Evolutionary conservation across 1,139 yeast genomes (phyloP).

Genomic region (Candida glucosophila): DNA sequence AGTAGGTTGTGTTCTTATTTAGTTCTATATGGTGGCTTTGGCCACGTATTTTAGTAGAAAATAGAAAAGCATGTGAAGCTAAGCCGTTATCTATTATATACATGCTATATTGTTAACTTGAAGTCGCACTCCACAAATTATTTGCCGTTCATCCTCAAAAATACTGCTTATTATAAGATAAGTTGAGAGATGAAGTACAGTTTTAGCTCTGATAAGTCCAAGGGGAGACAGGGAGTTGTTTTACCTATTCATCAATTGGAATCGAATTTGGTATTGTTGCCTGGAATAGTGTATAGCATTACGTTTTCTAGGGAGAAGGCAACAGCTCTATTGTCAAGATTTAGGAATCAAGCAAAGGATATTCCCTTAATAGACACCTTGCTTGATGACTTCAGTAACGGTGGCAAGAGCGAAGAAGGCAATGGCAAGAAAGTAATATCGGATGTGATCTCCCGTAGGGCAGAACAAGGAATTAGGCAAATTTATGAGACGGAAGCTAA

Average conservation of each 20-base stretch:
- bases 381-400: conserved; percentile 22
- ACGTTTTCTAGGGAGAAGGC: conserved; percentile 43
- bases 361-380: conserved; percentile 24
- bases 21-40: too few relatives aligned
- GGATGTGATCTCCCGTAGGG: conserved; percentile 25
- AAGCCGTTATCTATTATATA: too few relatives aligned
- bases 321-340: conserved; percentile 35
- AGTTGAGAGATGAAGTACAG: too few relatives aligned
- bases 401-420: conserved; percentile 10
- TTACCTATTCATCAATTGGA: conserved; percentile 36
- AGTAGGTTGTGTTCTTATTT: too few relatives aligned
- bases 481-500: conserved; percentile 16
- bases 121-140: too few relatives aligned
- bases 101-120: too few relatives aligned
- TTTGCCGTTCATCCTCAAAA: too few relatives aligned
- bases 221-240: too few relatives aligned
- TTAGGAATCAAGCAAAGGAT: conserved; percentile 19
- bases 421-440: conserved; percentile 4
- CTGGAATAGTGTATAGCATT: conserved; percentile 54
- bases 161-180: too few relatives aligned
- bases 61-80: too few relatives aligned
- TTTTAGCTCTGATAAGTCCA: too few relatives aligned
- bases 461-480: conserved; percentile 25
- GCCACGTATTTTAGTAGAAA: too few relatives aligned
- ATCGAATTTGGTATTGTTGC: conserved; percentile 43